Percentiles rank a stretch among this genome's conserved stretches.
Conservation (phyloP, 805 yeast genomes). For the Saccharomycopsis vini region DNA sequence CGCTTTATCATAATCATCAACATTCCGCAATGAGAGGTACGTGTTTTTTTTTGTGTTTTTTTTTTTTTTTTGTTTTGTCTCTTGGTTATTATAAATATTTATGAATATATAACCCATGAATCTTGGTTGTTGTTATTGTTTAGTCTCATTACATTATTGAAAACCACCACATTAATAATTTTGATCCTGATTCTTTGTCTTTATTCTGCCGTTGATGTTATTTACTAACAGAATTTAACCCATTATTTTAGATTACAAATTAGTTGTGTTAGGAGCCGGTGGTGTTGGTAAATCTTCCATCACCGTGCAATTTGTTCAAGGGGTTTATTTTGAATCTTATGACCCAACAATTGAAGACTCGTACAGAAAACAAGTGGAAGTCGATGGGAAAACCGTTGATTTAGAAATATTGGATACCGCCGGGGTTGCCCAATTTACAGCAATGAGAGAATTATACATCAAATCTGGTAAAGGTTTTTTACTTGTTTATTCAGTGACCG, state of each 20-base stretch:
- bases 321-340: slow-evolving; percentile 80
- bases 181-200: too few species aligned
- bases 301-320: slow-evolving; percentile 88
- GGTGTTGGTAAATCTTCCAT: slow-evolving; percentile 95
- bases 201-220: too few species aligned
- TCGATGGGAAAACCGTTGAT: slow-evolving; percentile 81
- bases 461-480: slow-evolving; percentile 87
- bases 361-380: slow-evolving; percentile 77
- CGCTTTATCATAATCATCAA: too few species aligned
- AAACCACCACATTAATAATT: too few species aligned
- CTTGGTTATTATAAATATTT: too few species aligned
- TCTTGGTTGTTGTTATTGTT: too few species aligned
- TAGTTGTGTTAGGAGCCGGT: slow-evolving; percentile 92
- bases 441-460: slow-evolving; percentile 84
- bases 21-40: too few species aligned
- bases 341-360: slow-evolving; percentile 98
- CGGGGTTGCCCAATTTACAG: slow-evolving; percentile 91
- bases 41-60: too few species aligned
- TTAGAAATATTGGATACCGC: slow-evolving; percentile 88
- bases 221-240: too few species aligned
- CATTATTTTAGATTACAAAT: slow-evolving; percentile 58
- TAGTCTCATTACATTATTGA: too few species aligned
- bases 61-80: too few species aligned
- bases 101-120: too few species aligned
- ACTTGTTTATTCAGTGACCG: slow-evolving; percentile 77